phyloP scores from a whole-genome alignment of 305 asterid species.

The Salvia sclarea region DNA sequence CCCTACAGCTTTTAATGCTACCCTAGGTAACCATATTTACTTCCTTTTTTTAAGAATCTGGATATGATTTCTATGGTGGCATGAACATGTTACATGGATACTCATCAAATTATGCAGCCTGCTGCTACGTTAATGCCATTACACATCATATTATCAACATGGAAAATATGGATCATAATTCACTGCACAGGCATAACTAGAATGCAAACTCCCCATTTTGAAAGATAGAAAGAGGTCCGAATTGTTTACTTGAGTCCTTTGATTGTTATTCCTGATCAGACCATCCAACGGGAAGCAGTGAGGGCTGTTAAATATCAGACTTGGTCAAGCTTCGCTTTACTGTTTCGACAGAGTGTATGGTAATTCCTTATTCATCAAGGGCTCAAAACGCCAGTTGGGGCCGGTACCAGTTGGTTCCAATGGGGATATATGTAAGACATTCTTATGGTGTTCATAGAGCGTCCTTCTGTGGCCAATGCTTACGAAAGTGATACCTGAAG shows the following conservation, averaged over 20 bases:
- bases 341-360: conserved; percentile 34
- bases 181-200: not conserved
- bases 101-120: conserved; percentile 26
- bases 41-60: not conserved
- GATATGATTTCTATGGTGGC: conserved; percentile 19
- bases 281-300: conserved; percentile 16
- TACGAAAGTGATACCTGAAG: conserved; percentile 62
- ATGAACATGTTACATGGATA: conserved; percentile 11
- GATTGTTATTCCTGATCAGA: not conserved
- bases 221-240: not conserved
- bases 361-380: conserved; percentile 42
- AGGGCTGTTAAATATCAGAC: conserved; percentile 12
- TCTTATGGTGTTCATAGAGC: conserved; percentile 54
- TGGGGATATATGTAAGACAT: conserved; percentile 49
- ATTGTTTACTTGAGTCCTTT: conserved; percentile 7
- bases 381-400: conserved; percentile 59
- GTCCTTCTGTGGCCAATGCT: conserved; percentile 77
- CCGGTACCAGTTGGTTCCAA: conserved; percentile 36
- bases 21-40: conserved; percentile 17
- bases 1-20: conserved; percentile 30
- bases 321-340: conserved; percentile 24
- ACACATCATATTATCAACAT: conserved; percentile 15
- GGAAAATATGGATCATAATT: conserved; percentile 3
- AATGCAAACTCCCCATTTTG: conserved; percentile 5
- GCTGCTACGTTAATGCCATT: not conserved